These are phyloP conservation scores for Clarkia xantiana DNA, from an alignment of 345 rosid genomes.

Conservation along the genomic window DNA sequence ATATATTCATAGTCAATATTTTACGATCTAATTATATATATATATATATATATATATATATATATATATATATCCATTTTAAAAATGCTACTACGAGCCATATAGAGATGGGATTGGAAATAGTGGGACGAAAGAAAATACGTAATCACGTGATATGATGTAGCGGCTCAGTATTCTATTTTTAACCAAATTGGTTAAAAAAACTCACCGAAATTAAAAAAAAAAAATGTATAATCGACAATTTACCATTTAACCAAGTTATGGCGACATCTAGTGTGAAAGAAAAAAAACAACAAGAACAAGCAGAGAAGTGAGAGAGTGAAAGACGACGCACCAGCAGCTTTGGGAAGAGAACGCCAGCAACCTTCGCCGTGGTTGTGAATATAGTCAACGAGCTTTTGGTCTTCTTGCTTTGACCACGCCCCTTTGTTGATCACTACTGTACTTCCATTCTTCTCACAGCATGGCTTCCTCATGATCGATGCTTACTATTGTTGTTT, in stretches of 20 bases:
- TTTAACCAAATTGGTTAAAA: too few relatives aligned
- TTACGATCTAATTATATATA: too few relatives aligned
- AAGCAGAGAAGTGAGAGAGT: background rate
- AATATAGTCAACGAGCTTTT: slow-evolving; percentile 18
- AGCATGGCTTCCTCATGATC: slow-evolving; percentile 16
- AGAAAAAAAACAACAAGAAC: too few relatives aligned
- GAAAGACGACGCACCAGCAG: slow-evolving; percentile 16
- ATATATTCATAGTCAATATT: too few relatives aligned
- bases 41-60: too few relatives aligned
- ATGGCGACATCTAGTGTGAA: too few relatives aligned
- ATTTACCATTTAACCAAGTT: too few relatives aligned
- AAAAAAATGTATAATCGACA: too few relatives aligned
- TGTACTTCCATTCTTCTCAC: slow-evolving; percentile 4
- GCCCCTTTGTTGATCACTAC: slow-evolving; percentile 14
- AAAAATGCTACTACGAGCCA: too few relatives aligned
- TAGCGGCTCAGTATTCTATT: background rate
- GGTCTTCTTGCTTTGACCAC: slow-evolving; percentile 21
- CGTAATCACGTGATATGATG: background rate
- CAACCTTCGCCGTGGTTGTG: slow-evolving; percentile 19
- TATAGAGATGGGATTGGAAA: too few relatives aligned
- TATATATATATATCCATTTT: too few relatives aligned
- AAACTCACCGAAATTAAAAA: too few relatives aligned
- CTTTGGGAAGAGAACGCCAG: slow-evolving; percentile 20
- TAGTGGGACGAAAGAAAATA: fast-evolving
- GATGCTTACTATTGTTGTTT: background rate